Conservation (phyloP, 116 monocot species). For the Phalaenopsis hybrid region DNA sequence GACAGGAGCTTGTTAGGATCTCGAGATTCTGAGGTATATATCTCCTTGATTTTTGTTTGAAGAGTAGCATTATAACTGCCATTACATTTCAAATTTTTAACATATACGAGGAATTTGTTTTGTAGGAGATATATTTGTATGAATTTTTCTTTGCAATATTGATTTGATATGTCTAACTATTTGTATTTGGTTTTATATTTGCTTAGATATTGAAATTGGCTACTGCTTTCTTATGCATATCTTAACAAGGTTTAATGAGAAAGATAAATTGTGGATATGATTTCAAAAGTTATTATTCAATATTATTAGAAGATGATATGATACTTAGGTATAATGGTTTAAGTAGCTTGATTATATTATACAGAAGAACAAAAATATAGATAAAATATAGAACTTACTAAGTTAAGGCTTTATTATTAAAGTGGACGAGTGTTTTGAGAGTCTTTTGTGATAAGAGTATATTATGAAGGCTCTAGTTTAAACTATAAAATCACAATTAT, state of each 20-base stretch:
- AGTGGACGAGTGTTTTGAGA: not conserved
- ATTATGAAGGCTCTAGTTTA: not conserved
- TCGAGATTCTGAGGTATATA: conserved; percentile 85
- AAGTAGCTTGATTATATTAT: not conserved
- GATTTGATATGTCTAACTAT: not conserved
- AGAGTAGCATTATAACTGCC: conserved; percentile 4
- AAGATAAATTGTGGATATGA: not conserved
- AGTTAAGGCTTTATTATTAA: not conserved
- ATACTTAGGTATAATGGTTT: not conserved
- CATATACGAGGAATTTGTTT: not conserved
- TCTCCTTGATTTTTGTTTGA: not conserved
- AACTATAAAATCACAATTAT: not conserved
- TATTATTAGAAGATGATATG: not conserved
- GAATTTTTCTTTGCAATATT: not conserved
- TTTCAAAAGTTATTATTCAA: not conserved
- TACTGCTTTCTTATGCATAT: not conserved
- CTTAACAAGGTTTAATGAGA: not conserved
- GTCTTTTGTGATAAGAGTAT: not conserved
- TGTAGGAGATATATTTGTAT: not conserved
- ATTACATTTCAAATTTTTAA: not conserved
- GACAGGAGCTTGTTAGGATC: conserved; percentile 97
- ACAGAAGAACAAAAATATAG: not conserved
- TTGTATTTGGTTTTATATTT: not conserved
- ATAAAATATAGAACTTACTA: not conserved
- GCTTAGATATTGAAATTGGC: not conserved